phyloP scores from a whole-genome alignment of 1,139 yeast genomes.

The Candida dubliniensis region DNA sequence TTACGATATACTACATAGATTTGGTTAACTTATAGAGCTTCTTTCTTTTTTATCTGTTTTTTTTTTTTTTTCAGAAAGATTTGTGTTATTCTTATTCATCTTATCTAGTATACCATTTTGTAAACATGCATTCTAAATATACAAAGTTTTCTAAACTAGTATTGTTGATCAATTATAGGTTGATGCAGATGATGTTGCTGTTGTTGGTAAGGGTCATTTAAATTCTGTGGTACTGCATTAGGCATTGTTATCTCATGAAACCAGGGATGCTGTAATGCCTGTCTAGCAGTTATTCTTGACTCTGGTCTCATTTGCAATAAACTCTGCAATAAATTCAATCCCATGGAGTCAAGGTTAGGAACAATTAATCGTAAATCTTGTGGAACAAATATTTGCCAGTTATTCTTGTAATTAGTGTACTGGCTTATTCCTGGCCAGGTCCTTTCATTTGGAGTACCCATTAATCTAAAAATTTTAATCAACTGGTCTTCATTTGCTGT shows the following conservation, averaged over 20 bases:
- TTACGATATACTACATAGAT: constrained; percentile 10
- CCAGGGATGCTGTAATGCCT: constrained; percentile 95
- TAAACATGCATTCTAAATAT: not conserved
- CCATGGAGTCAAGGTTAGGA: constrained; percentile 77
- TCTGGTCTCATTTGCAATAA: constrained; percentile 92
- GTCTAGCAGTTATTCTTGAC: constrained; percentile 84
- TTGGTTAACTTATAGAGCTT: constrained; percentile 1
- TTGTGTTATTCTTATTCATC: not conserved
- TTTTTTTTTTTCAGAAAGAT: not conserved
- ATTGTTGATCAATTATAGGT: constrained; percentile 17
- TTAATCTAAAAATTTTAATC: constrained; percentile 79
- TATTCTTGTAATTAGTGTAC: constrained; percentile 80
- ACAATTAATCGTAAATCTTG: constrained; percentile 79
- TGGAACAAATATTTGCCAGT: constrained; percentile 76
- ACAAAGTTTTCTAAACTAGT: constrained; percentile 7
- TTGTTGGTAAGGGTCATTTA: constrained; percentile 39
- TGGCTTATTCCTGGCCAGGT: constrained; percentile 94
- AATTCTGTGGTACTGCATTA: constrained; percentile 32
- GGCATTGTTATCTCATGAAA: constrained; percentile 72
- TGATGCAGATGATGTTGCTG: constrained; percentile 15
- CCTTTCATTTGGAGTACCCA: constrained; percentile 96
- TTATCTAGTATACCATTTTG: no score
- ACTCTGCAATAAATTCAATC: constrained; percentile 73
- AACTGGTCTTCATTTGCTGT: constrained; percentile 94
- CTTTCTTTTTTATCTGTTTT: not conserved